phyloP scores from a whole-genome alignment of 768 basidiomycete genomes.

The Calvatia gigantea region DNA sequence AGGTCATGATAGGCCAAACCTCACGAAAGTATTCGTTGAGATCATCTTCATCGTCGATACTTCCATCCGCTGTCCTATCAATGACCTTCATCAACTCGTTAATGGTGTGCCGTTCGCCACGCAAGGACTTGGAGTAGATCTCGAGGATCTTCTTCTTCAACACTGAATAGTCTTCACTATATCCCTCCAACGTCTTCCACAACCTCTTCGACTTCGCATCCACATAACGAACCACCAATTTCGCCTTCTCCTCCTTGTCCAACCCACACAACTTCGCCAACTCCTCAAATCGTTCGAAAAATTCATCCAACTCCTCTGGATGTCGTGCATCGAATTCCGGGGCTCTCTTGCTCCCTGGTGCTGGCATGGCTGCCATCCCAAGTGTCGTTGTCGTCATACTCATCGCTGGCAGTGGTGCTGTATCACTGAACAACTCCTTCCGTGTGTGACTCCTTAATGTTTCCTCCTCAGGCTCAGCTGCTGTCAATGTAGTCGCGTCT shows the following conservation, averaged over 20 bases:
- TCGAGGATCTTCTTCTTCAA: background rate
- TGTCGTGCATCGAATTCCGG: background rate
- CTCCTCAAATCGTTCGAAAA: background rate
- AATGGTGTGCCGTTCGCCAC: background rate
- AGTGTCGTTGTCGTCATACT: background rate
- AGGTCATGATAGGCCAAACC: background rate
- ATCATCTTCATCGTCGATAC: background rate
- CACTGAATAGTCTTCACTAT: background rate
- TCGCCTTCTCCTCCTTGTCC: background rate
- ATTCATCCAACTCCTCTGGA: background rate
- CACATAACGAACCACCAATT: background rate
- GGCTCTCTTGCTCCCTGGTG: background rate
- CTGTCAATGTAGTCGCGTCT: too few relatives aligned
- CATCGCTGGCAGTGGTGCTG: too few relatives aligned
- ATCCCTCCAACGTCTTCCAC: background rate
- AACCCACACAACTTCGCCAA: background rate
- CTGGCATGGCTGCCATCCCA: background rate
- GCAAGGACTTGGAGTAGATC: background rate
- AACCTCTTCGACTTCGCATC: background rate
- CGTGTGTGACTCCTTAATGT: too few relatives aligned
- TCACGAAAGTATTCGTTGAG: background rate
- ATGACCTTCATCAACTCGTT: background rate
- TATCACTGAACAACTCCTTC: too few relatives aligned
- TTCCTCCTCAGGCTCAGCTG: too few relatives aligned
- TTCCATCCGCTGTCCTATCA: too few relatives aligned